Base-by-base conservation (phyloP, 805 yeast genomes). In the Saccharomycopsis fermentans region DNA sequence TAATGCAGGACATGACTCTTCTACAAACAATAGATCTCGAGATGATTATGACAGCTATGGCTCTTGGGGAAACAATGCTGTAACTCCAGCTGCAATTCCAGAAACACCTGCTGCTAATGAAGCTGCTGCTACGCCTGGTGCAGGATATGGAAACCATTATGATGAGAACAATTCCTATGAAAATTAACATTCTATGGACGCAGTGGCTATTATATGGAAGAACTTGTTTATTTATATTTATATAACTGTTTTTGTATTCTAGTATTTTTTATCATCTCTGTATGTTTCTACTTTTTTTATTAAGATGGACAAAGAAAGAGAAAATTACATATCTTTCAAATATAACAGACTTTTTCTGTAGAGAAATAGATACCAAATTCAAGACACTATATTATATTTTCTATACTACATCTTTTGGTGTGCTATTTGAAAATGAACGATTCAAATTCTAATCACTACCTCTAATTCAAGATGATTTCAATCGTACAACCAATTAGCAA, bases 41-140 rank as follows among this genome's bases (percentile, higher is more conserved):
- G 55, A 52, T 24, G 55, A 54, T 2, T 54, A 77, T 37, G 71
- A 78, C 56, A 69, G 79, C 12, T 77, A 80, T 68, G 74, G 75
- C 27, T 68, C 51, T 62, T 70, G 68, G 58, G 72, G 71, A 58
- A 62, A 65, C 53, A 54, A 63, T 62, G 58, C 65, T 59, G 64
- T 59, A 4, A 71, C 70, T 1, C 65, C 68, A 35, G 59, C 61
- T 4, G 71, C 71, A 1, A 70, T 73, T 1, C 73, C 74, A 4
- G 74, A 70, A 52, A 74, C 78, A 1, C 77, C 75, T 6, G 57
- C 74, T 36, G 70, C 53, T 21, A 70, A 70, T 56, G 67, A 59
- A 6, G 59, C 64, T 4, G 60, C 64, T 16, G 67, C 66, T 1
- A 59, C 63, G 43, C 63, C 61, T 26, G 62, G 60, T 17, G 59